Evolutionary conservation across 139 green algal species (phyloP), one percentile per base, ranked within the genome.

Genomic region (Eudorina sp.): DNA sequence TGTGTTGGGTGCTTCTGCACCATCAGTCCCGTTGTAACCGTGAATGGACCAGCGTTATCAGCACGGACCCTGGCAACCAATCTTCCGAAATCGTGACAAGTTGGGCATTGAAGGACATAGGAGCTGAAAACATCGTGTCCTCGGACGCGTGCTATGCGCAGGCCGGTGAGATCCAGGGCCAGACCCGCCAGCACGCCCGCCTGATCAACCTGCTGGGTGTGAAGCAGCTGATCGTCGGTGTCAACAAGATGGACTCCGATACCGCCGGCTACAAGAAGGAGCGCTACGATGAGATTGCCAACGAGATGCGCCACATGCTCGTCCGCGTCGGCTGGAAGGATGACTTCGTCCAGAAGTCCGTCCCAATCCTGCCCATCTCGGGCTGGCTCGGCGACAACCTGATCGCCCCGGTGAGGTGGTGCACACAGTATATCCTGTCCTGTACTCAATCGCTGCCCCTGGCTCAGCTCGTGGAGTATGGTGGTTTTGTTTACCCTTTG

Each of bases 301-400:
- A 99, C 90, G 98, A 99, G 96, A 98, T 99, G 94, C 92, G 88
- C 60, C 96, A 97, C 90, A 99, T 98, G 94, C 95, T 99, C 46
- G 86, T 90, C 27, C 83, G 87, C 40, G 96, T 98, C 9, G 96
- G 96, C 86, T 97, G 96, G 95, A 97, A 97, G 93, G 93, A 93
- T 82, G 86, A 93, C 94, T 98, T 98, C 91, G 89, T 98, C 62
- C 90, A 97, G 89, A 95, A 96, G 90, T 93, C 64, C 53, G 96
- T 99, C 73, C 96, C 97, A 89, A 95, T 99, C 91, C 87, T 99
- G 69, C 98, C 98, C 94, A 99, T 99, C 96, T 99, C 98, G 38
- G 98, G 98, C 75, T 99, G 97, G 95, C 97, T 98, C 92, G 98
- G 98, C 87, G 98, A 99, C 96, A 99, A 99, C 97, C 96, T 99